Conservation (phyloP, 768 basidiomycete species). For the Podaxis mareebaensis region DNA sequence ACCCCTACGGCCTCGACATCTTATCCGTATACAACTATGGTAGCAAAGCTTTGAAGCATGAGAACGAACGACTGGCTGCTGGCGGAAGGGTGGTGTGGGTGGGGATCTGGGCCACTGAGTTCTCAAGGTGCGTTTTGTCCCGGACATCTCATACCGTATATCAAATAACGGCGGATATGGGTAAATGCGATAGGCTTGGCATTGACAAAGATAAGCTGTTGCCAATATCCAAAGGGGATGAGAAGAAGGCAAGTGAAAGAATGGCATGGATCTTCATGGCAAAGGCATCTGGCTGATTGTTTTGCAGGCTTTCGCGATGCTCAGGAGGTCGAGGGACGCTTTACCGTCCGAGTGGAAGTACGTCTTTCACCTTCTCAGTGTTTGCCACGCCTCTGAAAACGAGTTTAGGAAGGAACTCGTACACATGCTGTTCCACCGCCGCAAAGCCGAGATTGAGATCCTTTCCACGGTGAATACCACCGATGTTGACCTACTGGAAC, state of each 20-base stretch:
- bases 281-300: neutral
- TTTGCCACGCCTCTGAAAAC: neutral
- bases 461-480: slow-evolving; percentile 29
- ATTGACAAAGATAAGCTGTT: slow-evolving; percentile 63
- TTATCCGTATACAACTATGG: slow-evolving; percentile 86
- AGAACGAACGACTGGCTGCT: slow-evolving; percentile 67
- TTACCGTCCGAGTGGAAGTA: slow-evolving; percentile 74
- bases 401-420: slow-evolving; percentile 70
- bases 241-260: slow-evolving; percentile 60
- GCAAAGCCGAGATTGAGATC: slow-evolving; percentile 93
- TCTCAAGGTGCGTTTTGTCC: slow-evolving; percentile 50
- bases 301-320: slow-evolving; percentile 62
- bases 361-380: slow-evolving; percentile 11
- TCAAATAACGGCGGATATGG: neutral
- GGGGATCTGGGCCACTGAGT: slow-evolving; percentile 72
- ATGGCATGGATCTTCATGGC: neutral
- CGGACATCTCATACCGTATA: neutral
- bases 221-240: slow-evolving; percentile 69
- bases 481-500: neutral
- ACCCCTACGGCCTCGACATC: slow-evolving; percentile 92
- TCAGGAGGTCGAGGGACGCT: slow-evolving; percentile 38
- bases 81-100: slow-evolving; percentile 69
- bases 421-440: slow-evolving; percentile 76
- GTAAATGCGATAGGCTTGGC: slow-evolving; percentile 45
- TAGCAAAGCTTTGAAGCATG: slow-evolving; percentile 68